Percentiles rank a stretch among this genome's conserved stretches.
phyloP scores from a whole-genome alignment of 768 basidiomycete species.

The Ephemerocybe angulata region DNA sequence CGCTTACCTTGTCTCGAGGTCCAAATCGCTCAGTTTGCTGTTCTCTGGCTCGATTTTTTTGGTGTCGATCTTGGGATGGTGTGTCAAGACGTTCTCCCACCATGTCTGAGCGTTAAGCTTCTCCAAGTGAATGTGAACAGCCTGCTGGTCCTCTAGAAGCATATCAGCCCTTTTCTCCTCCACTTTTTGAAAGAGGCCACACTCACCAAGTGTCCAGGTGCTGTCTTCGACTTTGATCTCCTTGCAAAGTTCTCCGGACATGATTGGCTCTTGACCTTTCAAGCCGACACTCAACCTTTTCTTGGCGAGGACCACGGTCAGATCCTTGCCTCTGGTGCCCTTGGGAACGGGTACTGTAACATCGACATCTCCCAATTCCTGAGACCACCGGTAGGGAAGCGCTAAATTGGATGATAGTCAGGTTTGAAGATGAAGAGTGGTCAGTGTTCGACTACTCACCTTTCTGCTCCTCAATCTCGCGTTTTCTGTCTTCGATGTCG shows the following conservation, averaged over 20 bases:
- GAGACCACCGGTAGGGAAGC: slow-evolving; percentile 89
- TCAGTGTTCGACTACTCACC: slow-evolving; percentile 45
- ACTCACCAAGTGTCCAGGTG: slow-evolving; percentile 90
- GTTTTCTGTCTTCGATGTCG: slow-evolving; percentile 64
- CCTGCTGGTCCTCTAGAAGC: slow-evolving; percentile 68
- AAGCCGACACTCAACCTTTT: slow-evolving; percentile 79
- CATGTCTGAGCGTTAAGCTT: slow-evolving; percentile 86
- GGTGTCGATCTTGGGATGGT: slow-evolving; percentile 96
- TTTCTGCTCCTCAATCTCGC: slow-evolving; percentile 79
- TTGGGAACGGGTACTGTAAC: slow-evolving; percentile 79
- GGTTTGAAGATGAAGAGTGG: slow-evolving; percentile 15
- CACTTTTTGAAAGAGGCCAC: neutral
- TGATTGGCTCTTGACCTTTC: slow-evolving; percentile 80
- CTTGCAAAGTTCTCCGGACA: slow-evolving; percentile 88
- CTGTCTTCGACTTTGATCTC: slow-evolving; percentile 96
- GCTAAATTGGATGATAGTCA: slow-evolving; percentile 40
- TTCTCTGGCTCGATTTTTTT: slow-evolving; percentile 93
- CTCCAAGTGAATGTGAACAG: slow-evolving; percentile 74
- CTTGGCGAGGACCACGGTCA: slow-evolving; percentile 72
- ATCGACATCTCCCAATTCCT: slow-evolving; percentile 85
- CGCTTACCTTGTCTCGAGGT: slow-evolving; percentile 83
- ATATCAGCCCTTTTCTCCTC: neutral
- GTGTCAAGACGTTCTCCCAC: slow-evolving; percentile 96
- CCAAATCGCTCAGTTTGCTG: slow-evolving; percentile 93
- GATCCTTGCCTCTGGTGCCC: slow-evolving; percentile 79